Conservation (phyloP, 768 basidiomycete genomes). For the Rhizopogon rudus region DNA sequence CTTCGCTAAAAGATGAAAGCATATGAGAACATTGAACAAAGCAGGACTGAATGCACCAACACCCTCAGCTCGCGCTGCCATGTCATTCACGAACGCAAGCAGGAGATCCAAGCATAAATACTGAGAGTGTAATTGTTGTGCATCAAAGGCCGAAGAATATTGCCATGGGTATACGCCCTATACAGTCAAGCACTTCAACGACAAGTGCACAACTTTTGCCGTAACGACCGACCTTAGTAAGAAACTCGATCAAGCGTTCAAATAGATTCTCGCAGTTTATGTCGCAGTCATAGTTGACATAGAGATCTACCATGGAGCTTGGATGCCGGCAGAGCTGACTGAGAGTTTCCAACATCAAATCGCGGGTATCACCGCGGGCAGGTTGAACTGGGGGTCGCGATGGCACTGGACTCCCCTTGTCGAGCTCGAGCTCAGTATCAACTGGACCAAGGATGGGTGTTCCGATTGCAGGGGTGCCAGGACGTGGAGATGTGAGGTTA, state of each 20-base stretch:
- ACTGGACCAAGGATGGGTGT: constrained; percentile 38
- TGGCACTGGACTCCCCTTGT: constrained; percentile 45
- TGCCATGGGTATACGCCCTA: constrained; percentile 80
- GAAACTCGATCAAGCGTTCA: constrained; percentile 82
- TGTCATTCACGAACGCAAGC: constrained; percentile 81
- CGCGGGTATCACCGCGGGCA: constrained; percentile 82
- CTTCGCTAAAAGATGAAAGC: constrained; percentile 28
- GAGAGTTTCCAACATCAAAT: constrained; percentile 86
- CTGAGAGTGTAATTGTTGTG: constrained; percentile 73
- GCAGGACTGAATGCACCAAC: constrained; percentile 25
- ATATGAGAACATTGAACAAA: constrained; percentile 3
- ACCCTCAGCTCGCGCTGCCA: constrained; percentile 63
- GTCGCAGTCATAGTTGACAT: constrained; percentile 96
- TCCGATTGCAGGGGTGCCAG: constrained; percentile 43
- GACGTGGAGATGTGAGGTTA: constrained; percentile 42
- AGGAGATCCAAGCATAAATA: constrained; percentile 85
- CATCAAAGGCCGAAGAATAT: constrained; percentile 50
- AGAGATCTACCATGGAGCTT: constrained; percentile 94
- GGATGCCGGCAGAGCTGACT: constrained; percentile 75
- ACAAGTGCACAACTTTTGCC: not conserved
- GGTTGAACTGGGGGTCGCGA: constrained; percentile 63
- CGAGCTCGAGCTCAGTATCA: constrained; percentile 36
- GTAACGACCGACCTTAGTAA: constrained; percentile 65
- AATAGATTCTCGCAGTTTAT: constrained; percentile 96
- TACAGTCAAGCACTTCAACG: constrained; percentile 3